These are phyloP conservation scores for Aspergillus bertholletiae DNA, from an alignment of 495 filamentous ascomycete genomes.

Conservation along the genomic window DNA sequence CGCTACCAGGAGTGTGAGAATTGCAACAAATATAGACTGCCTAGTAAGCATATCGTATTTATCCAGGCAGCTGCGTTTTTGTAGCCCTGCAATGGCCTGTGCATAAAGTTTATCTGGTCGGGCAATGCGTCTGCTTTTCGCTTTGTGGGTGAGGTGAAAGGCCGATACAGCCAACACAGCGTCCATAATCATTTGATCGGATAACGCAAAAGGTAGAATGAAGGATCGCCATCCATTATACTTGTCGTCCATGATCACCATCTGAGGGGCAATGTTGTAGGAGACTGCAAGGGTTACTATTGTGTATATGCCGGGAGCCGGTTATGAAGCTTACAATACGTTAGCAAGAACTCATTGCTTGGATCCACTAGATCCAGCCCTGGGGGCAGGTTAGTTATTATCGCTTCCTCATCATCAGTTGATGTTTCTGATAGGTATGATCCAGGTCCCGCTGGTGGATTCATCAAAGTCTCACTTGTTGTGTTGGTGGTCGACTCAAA, in stretches of 20 bases:
- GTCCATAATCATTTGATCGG: constrained; percentile 7
- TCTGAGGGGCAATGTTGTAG: constrained; percentile 10
- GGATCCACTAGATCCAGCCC: neutral
- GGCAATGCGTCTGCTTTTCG: neutral
- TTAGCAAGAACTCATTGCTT: neutral
- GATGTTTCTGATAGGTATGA: neutral
- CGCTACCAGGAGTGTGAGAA: constrained; percentile 1
- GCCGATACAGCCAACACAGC: constrained; percentile 8
- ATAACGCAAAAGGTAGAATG: constrained; percentile 9
- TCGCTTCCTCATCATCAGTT: neutral
- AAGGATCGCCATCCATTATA: constrained; percentile 14
- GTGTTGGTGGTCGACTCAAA: neutral
- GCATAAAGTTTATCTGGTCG: constrained; percentile 1
- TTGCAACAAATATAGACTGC: constrained; percentile 5
- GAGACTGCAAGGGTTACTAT: constrained; percentile 6
- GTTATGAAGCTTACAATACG: constrained; percentile 1
- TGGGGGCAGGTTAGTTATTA: neutral
- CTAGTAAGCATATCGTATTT: neutral
- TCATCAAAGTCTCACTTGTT: neutral
- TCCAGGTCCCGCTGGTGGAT: neutral
- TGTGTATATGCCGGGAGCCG: neutral
- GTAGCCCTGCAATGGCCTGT: constrained; percentile 7
- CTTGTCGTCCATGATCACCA: constrained; percentile 11
- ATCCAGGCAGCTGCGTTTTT: neutral
- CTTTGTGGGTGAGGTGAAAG: neutral